Conservation (phyloP, 768 basidiomycete genomes). For the Hygrophoropsis aurantiaca region DNA sequence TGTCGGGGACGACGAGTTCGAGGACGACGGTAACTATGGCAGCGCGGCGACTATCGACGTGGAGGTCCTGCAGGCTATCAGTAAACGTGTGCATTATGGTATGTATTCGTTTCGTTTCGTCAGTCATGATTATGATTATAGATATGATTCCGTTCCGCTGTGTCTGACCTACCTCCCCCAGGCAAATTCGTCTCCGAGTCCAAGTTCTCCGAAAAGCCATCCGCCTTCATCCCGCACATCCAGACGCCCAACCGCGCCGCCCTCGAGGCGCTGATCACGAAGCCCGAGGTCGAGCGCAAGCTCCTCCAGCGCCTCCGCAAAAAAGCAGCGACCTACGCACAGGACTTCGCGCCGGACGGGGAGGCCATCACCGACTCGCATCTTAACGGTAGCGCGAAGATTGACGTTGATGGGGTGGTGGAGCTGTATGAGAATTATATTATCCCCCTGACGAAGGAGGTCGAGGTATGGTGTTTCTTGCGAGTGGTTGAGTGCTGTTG, state of each 20-base stretch:
- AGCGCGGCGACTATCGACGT: constrained; percentile 93
- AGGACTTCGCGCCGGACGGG: constrained; percentile 77
- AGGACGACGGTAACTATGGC: constrained; percentile 98
- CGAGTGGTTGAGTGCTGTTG: neutral
- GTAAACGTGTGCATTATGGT: constrained; percentile 98
- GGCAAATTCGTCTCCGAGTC: constrained; percentile 99
- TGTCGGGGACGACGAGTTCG: constrained; percentile 63
- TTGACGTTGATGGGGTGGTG: constrained; percentile 91
- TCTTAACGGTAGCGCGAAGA: constrained; percentile 52
- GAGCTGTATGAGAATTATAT: constrained; percentile 93
- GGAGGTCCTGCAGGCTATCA: constrained; percentile 96
- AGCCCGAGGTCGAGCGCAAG: constrained; percentile 90
- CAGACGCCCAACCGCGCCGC: constrained; percentile 71
- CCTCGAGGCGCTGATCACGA: constrained; percentile 89
- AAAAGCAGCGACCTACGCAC: constrained; percentile 79
- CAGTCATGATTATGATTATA: neutral
- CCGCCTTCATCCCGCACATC: constrained; percentile 92
- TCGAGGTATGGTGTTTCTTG: constrained; percentile 66
- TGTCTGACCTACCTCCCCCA: constrained; percentile 30
- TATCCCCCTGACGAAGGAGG: constrained; percentile 96
- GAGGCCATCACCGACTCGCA: constrained; percentile 39
- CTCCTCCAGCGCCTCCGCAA: constrained; percentile 81
- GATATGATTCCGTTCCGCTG: too few relatives aligned
- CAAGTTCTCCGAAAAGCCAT: constrained; percentile 86
- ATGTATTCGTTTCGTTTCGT: constrained; percentile 19